Evolutionary conservation across 306 rosid species (phyloP).

Genomic region (Ammopiptanthus mongolicus): DNA sequence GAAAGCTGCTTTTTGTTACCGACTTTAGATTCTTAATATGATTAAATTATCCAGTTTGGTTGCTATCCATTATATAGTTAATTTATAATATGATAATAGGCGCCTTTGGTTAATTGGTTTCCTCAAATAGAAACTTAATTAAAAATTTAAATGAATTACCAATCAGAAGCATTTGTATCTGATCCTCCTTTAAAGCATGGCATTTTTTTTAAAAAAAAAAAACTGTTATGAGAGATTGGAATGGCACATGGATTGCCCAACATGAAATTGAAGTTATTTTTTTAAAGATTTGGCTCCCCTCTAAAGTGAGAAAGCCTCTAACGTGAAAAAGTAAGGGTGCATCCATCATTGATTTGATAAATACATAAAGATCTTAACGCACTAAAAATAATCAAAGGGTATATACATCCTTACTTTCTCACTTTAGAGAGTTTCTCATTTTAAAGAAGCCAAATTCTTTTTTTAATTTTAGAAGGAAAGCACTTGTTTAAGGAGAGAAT

Average conservation of each 20-base stretch:
- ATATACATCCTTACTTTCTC: too few species aligned
- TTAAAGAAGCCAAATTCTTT: too few species aligned
- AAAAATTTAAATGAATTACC: too few species aligned
- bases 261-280: neutral
- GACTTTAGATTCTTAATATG: conserved; percentile 21
- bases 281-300: too few species aligned
- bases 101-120: conserved; percentile 12
- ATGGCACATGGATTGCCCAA: conserved; percentile 14
- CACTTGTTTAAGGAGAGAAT: neutral
- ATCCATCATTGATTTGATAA: too few species aligned
- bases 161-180: neutral
- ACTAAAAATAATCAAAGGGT: too few species aligned
- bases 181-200: neutral
- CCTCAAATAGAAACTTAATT: conserved; percentile 22
- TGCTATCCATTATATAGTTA: neutral
- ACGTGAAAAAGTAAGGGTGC: too few species aligned
- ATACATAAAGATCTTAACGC: too few species aligned
- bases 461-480: neutral
- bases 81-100: conserved; percentile 3
- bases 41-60: conserved; percentile 16
- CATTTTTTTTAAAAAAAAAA: neutral
- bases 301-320: too few species aligned
- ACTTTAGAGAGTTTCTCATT: too few species aligned
- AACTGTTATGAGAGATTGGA: neutral
- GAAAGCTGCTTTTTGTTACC: conserved; percentile 8